Evolutionary conservation across 1,284 basidiomycete genomes (phyloP), one percentile per base, ranked within the genome.

Genomic region (Pyrrhoderma noxium): DNA sequence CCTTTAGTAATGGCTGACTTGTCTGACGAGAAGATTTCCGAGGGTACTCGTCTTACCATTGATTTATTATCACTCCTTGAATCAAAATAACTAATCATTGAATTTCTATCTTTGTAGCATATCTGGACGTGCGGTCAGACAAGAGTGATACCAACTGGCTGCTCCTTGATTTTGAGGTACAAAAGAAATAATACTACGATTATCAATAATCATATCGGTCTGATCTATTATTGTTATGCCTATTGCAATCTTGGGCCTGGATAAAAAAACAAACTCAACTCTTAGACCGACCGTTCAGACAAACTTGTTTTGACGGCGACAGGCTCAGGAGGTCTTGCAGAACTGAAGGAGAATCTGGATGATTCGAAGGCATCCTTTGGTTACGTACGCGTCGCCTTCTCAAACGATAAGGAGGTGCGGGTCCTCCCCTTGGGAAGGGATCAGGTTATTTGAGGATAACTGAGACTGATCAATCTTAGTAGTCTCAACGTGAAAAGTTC

Each of bases 91-190:
- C n/a, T n/a, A n/a, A n/a, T n/a, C n/a, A n/a, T n/a, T n/a, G n/a
- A n/a, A n/a, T n/a, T n/a, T n/a, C n/a, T n/a, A n/a, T n/a, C n/a
- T n/a, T n/a, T n/a, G n/a, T 31, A 94, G 92, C 90, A 49, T 94
- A 94, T 73, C 72, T 79, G 65, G 86, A 91, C 62, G 85, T 94
- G 52, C 83, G 91, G 60, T 76, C 73, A 53, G 80, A 89, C 74
- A 91, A 90, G 65, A 75, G 82, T 49, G 85, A 87, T 39, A 85
- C 81, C 41, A 93, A 88, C 64, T 94, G 91, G 91, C 63, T 92
- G 47, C 72, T 94, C 52, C 70, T 93, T 51, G 87, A 93, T 66
- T 94, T 93, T 66, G 84, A 89, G 77, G 85, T 86, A 56, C 56
- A 71, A 62, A 22, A n/a, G 14, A 31, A 31, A 11, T 31, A 5